Conservation (phyloP, 768 basidiomycete species). For the Boletus reticulatus region DNA sequence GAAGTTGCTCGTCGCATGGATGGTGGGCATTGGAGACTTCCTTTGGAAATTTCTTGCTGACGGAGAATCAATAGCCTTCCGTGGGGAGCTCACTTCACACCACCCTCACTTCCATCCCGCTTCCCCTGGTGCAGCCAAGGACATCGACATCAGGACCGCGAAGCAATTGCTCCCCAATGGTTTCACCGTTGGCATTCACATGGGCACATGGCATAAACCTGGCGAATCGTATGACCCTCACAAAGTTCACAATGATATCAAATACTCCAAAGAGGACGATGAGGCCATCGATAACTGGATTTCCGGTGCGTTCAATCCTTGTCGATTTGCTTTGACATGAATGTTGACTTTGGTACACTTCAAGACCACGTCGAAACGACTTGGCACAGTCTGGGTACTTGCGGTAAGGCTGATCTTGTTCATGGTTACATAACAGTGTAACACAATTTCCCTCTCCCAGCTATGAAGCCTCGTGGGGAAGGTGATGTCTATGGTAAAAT, state of each 20-base stretch:
- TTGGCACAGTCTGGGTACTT: conserved; percentile 64
- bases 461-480: conserved; percentile 60
- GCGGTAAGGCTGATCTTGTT: conserved; percentile 24
- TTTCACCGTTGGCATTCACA: conserved; percentile 69
- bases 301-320: conserved; percentile 28
- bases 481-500: conserved; percentile 45
- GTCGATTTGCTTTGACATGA: neutral
- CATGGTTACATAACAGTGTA: neutral
- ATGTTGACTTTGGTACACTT: neutral
- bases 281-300: conserved; percentile 68
- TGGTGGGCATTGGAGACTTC: conserved; percentile 32
- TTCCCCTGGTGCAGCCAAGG: conserved; percentile 54
- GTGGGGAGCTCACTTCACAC: conserved; percentile 69
- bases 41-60: neutral
- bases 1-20: conserved; percentile 74
- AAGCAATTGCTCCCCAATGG: conserved; percentile 57
- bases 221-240: conserved; percentile 49
- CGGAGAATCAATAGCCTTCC: conserved; percentile 46
- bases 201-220: conserved; percentile 66
- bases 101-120: conserved; percentile 75
- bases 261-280: conserved; percentile 67
- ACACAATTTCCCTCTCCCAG: neutral
- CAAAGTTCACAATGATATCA: conserved; percentile 63
- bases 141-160: conserved; percentile 69
- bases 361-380: conserved; percentile 69